Evolutionary conservation across 495 filamentous ascomycete species (phyloP).

Genomic region (Barbatosphaeria neglecta): DNA sequence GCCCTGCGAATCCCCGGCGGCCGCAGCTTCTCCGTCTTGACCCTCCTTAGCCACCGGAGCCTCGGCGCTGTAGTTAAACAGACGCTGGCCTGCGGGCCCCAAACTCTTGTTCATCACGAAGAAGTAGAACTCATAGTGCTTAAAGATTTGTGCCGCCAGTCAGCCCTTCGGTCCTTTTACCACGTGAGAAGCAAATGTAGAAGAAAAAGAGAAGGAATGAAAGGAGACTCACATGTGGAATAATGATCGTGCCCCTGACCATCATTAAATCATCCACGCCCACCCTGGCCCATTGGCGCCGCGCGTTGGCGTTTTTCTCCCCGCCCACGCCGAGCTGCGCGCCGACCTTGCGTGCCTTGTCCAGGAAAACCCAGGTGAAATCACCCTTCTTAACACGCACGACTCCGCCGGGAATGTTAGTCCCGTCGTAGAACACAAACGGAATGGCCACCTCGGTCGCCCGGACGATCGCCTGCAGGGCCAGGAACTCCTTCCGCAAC

Average conservation of each 20-base stretch:
- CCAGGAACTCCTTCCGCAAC: conserved; percentile 73
- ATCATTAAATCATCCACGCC: conserved; percentile 95
- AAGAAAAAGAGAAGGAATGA: neutral
- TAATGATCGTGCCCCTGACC: conserved; percentile 81
- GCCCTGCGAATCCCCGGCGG: conserved; percentile 19
- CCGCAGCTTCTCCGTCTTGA: neutral
- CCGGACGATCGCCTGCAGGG: conserved; percentile 77
- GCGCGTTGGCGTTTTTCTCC: conserved; percentile 45
- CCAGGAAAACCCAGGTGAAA: conserved; percentile 79
- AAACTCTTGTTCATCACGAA: conserved; percentile 80
- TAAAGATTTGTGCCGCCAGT: conserved; percentile 5
- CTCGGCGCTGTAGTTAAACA: conserved; percentile 65
- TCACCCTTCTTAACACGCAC: conserved; percentile 90
- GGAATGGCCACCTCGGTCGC: conserved; percentile 82
- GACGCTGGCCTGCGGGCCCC: conserved; percentile 55
- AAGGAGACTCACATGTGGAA: conserved; percentile 68
- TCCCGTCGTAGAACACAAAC: conserved; percentile 98
- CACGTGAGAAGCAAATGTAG: neutral
- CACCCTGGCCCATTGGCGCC: conserved; percentile 83
- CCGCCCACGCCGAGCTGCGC: conserved; percentile 66
- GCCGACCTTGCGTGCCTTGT: conserved; percentile 79
- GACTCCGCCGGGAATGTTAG: conserved; percentile 73
- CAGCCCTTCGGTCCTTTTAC: conserved; percentile 2
- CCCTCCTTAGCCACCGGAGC: conserved; percentile 20
- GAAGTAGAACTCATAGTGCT: conserved; percentile 97